These are phyloP conservation scores for Ustilago cynodontis DNA, from an alignment of 1,284 basidiomycete species.

Conservation along the genomic window DNA sequence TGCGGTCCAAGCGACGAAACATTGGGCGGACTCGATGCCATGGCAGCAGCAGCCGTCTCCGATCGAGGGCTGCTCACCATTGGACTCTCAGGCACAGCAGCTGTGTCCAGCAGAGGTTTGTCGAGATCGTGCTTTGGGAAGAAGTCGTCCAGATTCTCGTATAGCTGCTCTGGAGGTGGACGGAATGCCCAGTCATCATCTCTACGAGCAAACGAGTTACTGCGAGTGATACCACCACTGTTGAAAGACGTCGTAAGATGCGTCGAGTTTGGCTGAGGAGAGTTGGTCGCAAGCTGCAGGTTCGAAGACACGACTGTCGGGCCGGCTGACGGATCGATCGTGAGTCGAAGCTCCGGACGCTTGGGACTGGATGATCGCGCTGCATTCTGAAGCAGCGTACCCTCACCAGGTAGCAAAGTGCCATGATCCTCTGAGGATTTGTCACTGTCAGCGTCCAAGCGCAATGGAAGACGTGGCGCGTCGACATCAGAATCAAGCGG, in stretches of 20 bases:
- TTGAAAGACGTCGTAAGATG: conserved; percentile 29
- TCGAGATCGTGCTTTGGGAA: conserved; percentile 97
- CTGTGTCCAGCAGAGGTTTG: conserved; percentile 88
- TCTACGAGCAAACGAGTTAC: conserved; percentile 60
- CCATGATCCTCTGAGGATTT: conserved; percentile 27
- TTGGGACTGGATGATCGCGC: conserved; percentile 39
- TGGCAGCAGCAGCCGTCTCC: conserved; percentile 15
- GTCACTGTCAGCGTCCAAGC: conserved; percentile 17
- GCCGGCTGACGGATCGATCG: conserved; percentile 53
- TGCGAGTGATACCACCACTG: conserved; percentile 48
- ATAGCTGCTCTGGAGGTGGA: conserved; percentile 92
- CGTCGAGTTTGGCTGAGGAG: conserved; percentile 27
- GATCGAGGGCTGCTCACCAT: conserved; percentile 52
- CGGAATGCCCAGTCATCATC: conserved; percentile 75
- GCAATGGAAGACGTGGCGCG: conserved; percentile 42
- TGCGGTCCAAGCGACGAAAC: conserved; percentile 10
- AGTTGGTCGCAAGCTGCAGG: conserved; percentile 12
- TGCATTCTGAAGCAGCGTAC: conserved; percentile 25
- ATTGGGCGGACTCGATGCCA: conserved; percentile 19
- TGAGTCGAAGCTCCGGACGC: conserved; percentile 60
- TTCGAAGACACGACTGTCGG: conserved; percentile 26
- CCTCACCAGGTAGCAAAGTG: conserved; percentile 42
- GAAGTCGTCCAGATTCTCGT: conserved; percentile 91
- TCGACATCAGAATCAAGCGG: conserved; percentile 54
- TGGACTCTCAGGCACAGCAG: conserved; percentile 79